Conservation (phyloP, 495 filamentous ascomycete species). For the Cryomyces antarcticus region DNA sequence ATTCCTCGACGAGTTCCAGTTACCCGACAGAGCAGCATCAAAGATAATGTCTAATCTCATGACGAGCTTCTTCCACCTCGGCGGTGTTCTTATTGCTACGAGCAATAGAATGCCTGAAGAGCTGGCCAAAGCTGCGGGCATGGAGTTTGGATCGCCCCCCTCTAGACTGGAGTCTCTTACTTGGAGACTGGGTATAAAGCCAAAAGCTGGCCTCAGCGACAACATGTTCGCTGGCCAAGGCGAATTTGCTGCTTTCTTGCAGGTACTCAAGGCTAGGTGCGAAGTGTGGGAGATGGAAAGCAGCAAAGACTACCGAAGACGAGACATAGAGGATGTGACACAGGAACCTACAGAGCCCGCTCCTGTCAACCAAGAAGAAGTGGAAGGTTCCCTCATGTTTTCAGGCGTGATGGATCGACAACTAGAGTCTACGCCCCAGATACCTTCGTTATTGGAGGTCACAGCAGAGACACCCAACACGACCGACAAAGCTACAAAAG, state of each 20-base stretch:
- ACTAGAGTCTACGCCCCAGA: too few species aligned
- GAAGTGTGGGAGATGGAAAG: slow-evolving; percentile 57
- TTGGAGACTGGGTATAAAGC: slow-evolving; percentile 21
- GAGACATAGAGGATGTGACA: slow-evolving; percentile 23
- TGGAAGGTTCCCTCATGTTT: too few species aligned
- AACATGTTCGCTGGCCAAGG: slow-evolving; percentile 29
- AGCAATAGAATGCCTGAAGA: slow-evolving; percentile 60
- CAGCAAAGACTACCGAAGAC: slow-evolving; percentile 40
- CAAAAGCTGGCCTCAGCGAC: slow-evolving; percentile 15
- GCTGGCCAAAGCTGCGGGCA: slow-evolving; percentile 43
- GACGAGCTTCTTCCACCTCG: slow-evolving; percentile 52
- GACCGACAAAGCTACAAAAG: background rate
- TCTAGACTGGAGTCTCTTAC: slow-evolving; percentile 27
- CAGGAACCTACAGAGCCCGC: too few species aligned
- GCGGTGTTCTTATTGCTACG: slow-evolving; percentile 50
- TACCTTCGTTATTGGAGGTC: background rate
- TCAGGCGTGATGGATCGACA: too few species aligned
- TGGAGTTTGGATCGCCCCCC: slow-evolving; percentile 31
- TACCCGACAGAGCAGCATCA: slow-evolving; percentile 45
- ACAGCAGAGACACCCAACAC: background rate
- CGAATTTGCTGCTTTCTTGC: slow-evolving; percentile 46
- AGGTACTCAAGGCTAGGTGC: slow-evolving; percentile 44
- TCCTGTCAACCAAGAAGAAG: too few species aligned
- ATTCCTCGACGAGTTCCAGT: slow-evolving; percentile 56
- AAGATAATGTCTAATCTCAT: slow-evolving; percentile 53